Evolutionary conservation across 768 basidiomycete genomes (phyloP).

Genomic region (Pleurotus ostreatus): DNA sequence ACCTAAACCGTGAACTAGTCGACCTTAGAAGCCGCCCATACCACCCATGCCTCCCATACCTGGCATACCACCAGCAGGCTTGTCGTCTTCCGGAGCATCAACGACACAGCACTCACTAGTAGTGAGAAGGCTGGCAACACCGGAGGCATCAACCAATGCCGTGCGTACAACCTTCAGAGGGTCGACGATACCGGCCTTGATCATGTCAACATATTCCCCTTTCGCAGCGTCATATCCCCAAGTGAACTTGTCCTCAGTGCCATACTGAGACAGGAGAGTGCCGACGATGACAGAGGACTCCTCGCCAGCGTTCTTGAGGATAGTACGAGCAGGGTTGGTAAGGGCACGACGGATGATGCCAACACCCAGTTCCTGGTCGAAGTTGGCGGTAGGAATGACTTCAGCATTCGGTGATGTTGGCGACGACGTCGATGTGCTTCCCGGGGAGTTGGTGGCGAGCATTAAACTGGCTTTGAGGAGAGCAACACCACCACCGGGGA

Average conservation of each 20-base stretch:
- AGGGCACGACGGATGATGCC: constrained; percentile 88
- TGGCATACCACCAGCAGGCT: constrained; percentile 45
- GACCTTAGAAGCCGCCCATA: constrained; percentile 23
- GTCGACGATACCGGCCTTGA: constrained; percentile 91
- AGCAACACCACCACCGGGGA: constrained; percentile 94
- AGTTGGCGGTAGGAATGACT: constrained; percentile 80
- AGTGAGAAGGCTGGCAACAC: constrained; percentile 91
- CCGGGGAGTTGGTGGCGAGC: constrained; percentile 54
- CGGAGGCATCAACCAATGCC: constrained; percentile 86
- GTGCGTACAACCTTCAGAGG: constrained; percentile 95
- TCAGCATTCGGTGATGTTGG: constrained; percentile 55
- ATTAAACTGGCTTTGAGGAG: constrained; percentile 81
- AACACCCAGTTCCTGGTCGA: constrained; percentile 96
- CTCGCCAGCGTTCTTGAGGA: constrained; percentile 92
- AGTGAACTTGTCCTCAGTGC: constrained; percentile 68
- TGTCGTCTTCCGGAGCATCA: constrained; percentile 81
- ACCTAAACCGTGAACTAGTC: neutral
- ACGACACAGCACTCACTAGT: constrained; percentile 93
- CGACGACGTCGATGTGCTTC: constrained; percentile 41
- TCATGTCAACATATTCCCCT: constrained; percentile 95
- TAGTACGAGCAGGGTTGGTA: constrained; percentile 79
- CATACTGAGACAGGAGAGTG: constrained; percentile 68
- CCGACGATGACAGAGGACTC: constrained; percentile 93
- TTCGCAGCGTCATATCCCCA: constrained; percentile 90
- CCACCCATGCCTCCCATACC: constrained; percentile 30